Base-by-base conservation (phyloP, 768 basidiomycete species). In the Cystobasidium tubakii region DNA sequence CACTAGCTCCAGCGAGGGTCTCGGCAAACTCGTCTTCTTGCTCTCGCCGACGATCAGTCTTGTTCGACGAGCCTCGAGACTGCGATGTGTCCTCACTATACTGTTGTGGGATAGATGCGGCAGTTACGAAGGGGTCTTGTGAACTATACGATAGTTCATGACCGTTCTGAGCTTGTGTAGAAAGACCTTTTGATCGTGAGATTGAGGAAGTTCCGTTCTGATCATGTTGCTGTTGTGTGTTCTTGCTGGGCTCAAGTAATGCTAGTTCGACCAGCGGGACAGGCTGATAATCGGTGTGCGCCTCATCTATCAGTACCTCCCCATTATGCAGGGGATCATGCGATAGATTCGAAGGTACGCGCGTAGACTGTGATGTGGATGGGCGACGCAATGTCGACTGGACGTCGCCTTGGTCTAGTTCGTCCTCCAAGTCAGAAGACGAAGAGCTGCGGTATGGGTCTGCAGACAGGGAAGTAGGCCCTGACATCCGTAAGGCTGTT, bases 261-360 rank as follows among this genome's bases (percentile, higher is more conserved):
- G 69, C 66, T 19, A 67, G 19, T 25, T 67, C 66, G 4, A 67
- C 66, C n/a, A 67, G 3, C 1, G 66, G 66, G 1, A 53, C 13
- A 31, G 66, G 66, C 29, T 67, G 39, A 25, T 39, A 29, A 27
- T 10, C 19, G 19, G 42, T 67, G 13, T 31, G 6, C 2, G 6
- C 25, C 34, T 31, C 46, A 21, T 67, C 66, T 13, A 31, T 27
- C 43, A 67, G 15, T 2, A 9, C 25, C 13, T 66, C 34, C 17
- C 64, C 64, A 43, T 36, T 43, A 36, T 66, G 57, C 29, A 31
- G 23, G n/a, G 57, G 57, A 17, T 62, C 57, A 50, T 50, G 46
- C 46, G 46, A 50, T 19, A 50, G 21, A 21, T n/a, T 50, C 21
- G 46, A 50, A n/a, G 46, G 46, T 9, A 50, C 46, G 12, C 46